phyloP scores from a whole-genome alignment of 768 basidiomycete genomes.

The Calocera viscosa region DNA sequence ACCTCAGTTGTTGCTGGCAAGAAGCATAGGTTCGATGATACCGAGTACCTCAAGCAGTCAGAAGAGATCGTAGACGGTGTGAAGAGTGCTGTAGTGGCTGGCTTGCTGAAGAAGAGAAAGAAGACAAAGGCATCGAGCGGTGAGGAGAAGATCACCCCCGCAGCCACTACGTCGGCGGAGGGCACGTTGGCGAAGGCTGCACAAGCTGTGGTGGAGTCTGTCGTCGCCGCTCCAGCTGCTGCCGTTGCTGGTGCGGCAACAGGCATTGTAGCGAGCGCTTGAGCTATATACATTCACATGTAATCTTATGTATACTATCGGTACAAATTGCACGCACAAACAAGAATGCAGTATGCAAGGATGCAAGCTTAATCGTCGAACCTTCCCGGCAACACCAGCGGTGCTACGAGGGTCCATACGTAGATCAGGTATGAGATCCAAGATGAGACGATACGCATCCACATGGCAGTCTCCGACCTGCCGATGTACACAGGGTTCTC shows the following conservation, averaged over 20 bases:
- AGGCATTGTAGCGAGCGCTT: not conserved
- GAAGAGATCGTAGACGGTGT: constrained; percentile 83
- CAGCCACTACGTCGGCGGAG: not conserved
- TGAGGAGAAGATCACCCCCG: not conserved
- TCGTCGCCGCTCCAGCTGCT: not conserved
- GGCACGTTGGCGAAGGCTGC: not conserved
- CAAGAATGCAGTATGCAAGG: not conserved
- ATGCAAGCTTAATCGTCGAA: constrained; percentile 29
- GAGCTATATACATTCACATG: not conserved
- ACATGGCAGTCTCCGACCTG: constrained; percentile 92
- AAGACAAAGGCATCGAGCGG: constrained; percentile 37
- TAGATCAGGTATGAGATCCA: constrained; percentile 87
- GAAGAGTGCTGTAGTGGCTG: constrained; percentile 76
- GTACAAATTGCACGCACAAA: not conserved
- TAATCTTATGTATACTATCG: not conserved
- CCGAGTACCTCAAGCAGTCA: constrained; percentile 82
- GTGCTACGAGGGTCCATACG: constrained; percentile 78
- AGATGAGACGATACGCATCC: constrained; percentile 94
- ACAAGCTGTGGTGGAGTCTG: not conserved
- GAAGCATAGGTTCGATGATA: constrained; percentile 87
- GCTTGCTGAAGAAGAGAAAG: constrained; percentile 62
- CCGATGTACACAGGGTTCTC: constrained; percentile 64
- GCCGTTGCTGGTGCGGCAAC: not conserved
- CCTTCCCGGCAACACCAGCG: constrained; percentile 83
- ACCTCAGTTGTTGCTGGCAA: constrained; percentile 45